Evolutionary conservation across 345 rosid genomes (phyloP), one percentile per base, ranked within the genome.

Genomic region (Populus alba): DNA sequence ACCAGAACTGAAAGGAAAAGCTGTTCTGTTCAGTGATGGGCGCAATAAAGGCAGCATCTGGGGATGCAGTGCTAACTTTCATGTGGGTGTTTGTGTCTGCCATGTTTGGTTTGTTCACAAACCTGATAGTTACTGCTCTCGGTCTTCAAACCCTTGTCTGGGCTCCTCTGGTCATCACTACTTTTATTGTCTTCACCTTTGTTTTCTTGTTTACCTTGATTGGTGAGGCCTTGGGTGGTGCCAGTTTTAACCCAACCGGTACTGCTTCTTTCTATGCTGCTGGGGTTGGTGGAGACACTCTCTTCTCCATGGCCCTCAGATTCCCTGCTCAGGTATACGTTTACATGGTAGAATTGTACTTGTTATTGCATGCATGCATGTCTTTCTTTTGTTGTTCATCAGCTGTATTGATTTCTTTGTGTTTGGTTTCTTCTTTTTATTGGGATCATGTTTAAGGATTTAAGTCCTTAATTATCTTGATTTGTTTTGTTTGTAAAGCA

Each of bases 231-330:
- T 87, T 97, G 17, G 97, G 99, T 66, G 99, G 99, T 2, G 99
- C 99, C 77, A 91, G 93, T 84, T 97, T 92, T 72, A 97, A 94
- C 76, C 98, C 99, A 53, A 89, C 93, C 6, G 97, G 88, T 17
- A 97, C 76, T 71, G 97, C 97, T 4, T 81, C 99, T 65, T 91
- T 97, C 79, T 94, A 92, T 70, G 91, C 96, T 8, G 97, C 87
- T 55, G 99, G 97, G 1, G 83, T 92, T 76, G 91, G 95, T n/a
- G 68, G 80, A 51, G 95, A 97, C 84, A 81, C 82, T 71, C 92
- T 97, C 49, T 73, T 97, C 86, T 91, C 98, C 77, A 87, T 97
- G 90, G 97, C 93, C 22, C 79, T 97, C 78, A 89, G 97, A 72
- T 88, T 92, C 68, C 97, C 97, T 25, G 98, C 98, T 77, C 98